Conservation (phyloP, 352 stramenopile species). For the Phytophthora sojae region DNA sequence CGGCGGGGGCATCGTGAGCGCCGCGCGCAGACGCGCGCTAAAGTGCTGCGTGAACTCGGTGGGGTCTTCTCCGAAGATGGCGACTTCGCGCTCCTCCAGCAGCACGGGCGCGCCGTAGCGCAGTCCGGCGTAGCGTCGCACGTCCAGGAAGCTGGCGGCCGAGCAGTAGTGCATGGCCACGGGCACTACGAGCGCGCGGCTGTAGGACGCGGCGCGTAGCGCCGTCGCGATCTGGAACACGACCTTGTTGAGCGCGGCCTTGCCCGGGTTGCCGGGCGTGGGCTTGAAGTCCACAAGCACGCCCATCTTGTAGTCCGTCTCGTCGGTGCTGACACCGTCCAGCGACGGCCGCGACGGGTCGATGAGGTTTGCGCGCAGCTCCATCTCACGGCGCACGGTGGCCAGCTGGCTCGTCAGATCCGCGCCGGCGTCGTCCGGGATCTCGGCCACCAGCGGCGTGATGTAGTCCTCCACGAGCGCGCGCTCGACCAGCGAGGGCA, state of each 20-base stretch:
- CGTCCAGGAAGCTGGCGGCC: conserved; percentile 51
- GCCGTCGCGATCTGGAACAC: conserved; percentile 60
- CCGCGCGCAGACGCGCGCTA: conserved; percentile 56
- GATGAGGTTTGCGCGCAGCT: conserved; percentile 56
- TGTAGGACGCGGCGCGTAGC: conserved; percentile 46
- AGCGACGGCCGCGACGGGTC: conserved; percentile 29
- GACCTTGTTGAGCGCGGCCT: conserved; percentile 61
- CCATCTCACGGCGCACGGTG: conserved; percentile 42
- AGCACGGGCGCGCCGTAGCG: conserved; percentile 72
- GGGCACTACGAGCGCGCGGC: conserved; percentile 63
- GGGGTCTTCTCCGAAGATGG: conserved; percentile 67
- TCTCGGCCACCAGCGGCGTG: conserved; percentile 47
- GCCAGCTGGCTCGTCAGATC: conserved; percentile 33
- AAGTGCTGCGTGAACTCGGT: conserved; percentile 74
- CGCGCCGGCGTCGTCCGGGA: conserved; percentile 19
- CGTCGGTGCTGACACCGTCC: conserved; percentile 46
- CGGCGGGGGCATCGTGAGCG: conserved; percentile 68
- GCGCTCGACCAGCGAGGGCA: conserved; percentile 57
- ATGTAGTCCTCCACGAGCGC: conserved; percentile 71
- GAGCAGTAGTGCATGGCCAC: conserved; percentile 74
- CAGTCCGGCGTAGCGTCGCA: conserved; percentile 60
- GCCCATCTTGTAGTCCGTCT: conserved; percentile 69
- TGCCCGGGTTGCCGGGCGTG: conserved; percentile 37
- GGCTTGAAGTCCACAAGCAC: conserved; percentile 63
- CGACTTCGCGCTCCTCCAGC: conserved; percentile 64